phyloP scores from a whole-genome alignment of 164 flowering plant genomes.

The Nymphaea colorata region DNA sequence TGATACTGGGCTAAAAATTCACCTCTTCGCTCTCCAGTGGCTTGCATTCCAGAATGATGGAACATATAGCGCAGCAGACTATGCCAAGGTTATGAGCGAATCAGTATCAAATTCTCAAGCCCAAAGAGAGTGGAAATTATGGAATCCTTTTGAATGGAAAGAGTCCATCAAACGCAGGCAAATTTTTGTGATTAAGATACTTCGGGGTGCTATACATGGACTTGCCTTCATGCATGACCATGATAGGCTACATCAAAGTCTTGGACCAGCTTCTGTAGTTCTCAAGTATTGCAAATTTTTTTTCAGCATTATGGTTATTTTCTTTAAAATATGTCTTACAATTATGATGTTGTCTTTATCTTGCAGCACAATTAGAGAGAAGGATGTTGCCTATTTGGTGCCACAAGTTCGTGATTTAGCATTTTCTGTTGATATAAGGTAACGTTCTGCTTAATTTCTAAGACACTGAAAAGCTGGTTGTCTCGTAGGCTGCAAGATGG shows the following conservation, averaged over 20 bases:
- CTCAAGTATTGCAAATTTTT: conserved; percentile 50
- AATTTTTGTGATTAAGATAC: conserved; percentile 48
- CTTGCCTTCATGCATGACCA: conserved; percentile 79
- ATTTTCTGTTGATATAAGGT: conserved; percentile 92
- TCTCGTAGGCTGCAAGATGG: too few relatives aligned
- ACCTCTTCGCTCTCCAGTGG: conserved; percentile 42
- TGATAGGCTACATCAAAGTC: conserved; percentile 89
- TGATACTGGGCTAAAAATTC: background rate
- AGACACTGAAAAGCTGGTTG: too few relatives aligned
- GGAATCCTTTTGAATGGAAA: conserved; percentile 61
- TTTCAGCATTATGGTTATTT: background rate
- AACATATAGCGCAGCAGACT: conserved; percentile 80
- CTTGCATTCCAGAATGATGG: conserved; percentile 88
- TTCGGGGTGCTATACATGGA: conserved; percentile 62
- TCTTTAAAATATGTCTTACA: background rate
- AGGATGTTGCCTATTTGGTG: conserved; percentile 58
- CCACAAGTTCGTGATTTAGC: conserved; percentile 88
- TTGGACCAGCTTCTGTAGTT: conserved; percentile 88
- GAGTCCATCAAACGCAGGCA: conserved; percentile 43
- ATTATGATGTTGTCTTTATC: background rate
- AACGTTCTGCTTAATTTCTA: background rate
- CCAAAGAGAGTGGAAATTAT: conserved; percentile 24
- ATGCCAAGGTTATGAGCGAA: conserved; percentile 64
- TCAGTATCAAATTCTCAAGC: conserved; percentile 25
- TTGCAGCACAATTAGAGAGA: conserved; percentile 65